Evolutionary conservation across 495 filamentous ascomycete genomes (phyloP), one percentile per base, ranked within the genome.

Genomic region (Wilcoxina mikolae): DNA sequence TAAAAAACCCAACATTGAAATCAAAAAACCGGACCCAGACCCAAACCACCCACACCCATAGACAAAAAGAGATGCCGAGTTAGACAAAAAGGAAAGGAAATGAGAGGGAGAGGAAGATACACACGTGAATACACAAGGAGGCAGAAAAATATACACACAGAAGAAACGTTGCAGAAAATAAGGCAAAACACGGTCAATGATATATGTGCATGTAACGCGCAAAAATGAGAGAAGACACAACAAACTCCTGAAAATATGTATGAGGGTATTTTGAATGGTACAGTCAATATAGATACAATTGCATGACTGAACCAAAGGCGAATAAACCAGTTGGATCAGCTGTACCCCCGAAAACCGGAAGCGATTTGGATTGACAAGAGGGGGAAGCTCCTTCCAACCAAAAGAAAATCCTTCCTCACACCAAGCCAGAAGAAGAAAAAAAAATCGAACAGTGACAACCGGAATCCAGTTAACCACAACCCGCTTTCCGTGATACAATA

Each of bases 61-160:
- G 60, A 60, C 57, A 64, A 55, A 55, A 56, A 62, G 58, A 58
- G 44, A 50, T 44, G 44, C 39, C 20, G 59, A 60, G 54, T 54
- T 59, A 68, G 46, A 55, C 55, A 62, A 58, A 63, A 69, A 66
- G 58, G 60, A 59, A 64, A 55, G 58, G 58, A 57, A 62, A 61
- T 60, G 59, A 47, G 56, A 59, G 46, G 58, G 61, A 55, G 47
- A 65, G 45, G 7, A 58, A 59, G 61, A 65, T 47, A 39, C 39
- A 46, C 35, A 5, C 43, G 22, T 55, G 41, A 53, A 46, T 56
- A 39, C 33, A 31, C 33, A 44, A 53, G 43, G 57, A 56, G 41
- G 50, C 54, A 41, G 57, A 50, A 55, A 33, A 41, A 53, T 50
- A 56, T 31, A 57, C 27, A 60, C 33, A 57, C 59, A 53, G 54